Percentiles rank a stretch among this genome's conserved stretches.
These are phyloP conservation scores for Colletotrichum lentis DNA, from an alignment of 2,329 filamentous ascomycete species.

Conservation along the genomic window DNA sequence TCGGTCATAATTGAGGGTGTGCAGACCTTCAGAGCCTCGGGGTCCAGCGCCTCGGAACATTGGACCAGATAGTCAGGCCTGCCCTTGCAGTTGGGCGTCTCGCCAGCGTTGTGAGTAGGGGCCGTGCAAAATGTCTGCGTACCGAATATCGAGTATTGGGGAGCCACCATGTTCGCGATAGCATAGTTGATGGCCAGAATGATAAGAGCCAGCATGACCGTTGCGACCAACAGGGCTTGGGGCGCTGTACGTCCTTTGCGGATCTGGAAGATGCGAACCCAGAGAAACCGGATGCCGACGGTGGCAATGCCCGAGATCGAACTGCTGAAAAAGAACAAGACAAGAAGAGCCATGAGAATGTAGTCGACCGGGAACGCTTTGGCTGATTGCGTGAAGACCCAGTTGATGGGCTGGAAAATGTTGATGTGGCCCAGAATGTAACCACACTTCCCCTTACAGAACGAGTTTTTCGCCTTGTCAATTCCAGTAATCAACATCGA, in stretches of 20 bases:
- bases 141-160: slow-evolving; percentile 93
- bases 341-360: slow-evolving; percentile 82
- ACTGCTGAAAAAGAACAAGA: slow-evolving; percentile 87
- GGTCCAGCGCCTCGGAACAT: slow-evolving; percentile 80
- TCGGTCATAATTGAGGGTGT: slow-evolving; percentile 91
- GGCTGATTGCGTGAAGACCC: slow-evolving; percentile 81
- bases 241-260: slow-evolving; percentile 88
- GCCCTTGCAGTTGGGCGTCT: slow-evolving; percentile 77
- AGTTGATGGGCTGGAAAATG: slow-evolving; percentile 95
- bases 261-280: slow-evolving; percentile 92
- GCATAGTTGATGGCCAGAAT: slow-evolving; percentile 93
- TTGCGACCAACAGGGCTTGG: slow-evolving; percentile 89
- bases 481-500: slow-evolving; percentile 96
- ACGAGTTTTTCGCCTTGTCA: slow-evolving; percentile 94
- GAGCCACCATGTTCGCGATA: slow-evolving; percentile 90
- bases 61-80: slow-evolving; percentile 76
- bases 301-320: slow-evolving; percentile 86
- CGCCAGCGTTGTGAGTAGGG: slow-evolving; percentile 63
- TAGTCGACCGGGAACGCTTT: slow-evolving; percentile 93
- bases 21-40: slow-evolving; percentile 80
- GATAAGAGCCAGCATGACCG: slow-evolving; percentile 88
- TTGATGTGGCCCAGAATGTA: slow-evolving; percentile 89
- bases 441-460: slow-evolving; percentile 89
- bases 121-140: slow-evolving; percentile 93
- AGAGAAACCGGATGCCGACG: slow-evolving; percentile 94